A percentile compares a stretch with the other conserved stretches of the same genome.
Evolutionary conservation across 1,284 basidiomycete genomes (phyloP).

Genomic region (Vanrija sp.): DNA sequence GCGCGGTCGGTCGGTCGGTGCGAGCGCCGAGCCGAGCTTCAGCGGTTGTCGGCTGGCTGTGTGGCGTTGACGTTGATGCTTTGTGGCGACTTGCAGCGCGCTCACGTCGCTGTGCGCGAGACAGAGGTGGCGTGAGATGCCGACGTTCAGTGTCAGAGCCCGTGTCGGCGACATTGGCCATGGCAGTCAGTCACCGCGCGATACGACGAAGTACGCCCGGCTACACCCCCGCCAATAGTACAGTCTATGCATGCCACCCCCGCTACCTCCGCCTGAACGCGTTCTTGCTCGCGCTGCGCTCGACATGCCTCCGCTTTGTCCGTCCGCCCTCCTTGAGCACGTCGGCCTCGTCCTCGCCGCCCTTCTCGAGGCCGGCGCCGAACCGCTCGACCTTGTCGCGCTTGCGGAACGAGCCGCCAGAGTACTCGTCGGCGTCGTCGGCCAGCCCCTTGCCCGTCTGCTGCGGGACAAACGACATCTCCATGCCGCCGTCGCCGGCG

Average conservation of each 20-base stretch:
- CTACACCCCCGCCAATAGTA: background rate
- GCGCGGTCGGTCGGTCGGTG: too few species aligned
- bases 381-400: constrained; percentile 67
- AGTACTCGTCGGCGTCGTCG: constrained; percentile 39
- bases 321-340: constrained; percentile 56
- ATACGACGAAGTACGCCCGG: too few species aligned
- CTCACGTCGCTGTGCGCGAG: too few species aligned
- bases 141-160: too few species aligned
- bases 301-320: constrained; percentile 64
- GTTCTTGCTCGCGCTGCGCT: constrained; percentile 82
- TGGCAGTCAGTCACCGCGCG: too few species aligned
- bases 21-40: too few species aligned
- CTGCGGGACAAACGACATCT: constrained; percentile 53
- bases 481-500: constrained; percentile 51
- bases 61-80: too few species aligned
- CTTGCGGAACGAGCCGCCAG: constrained; percentile 46
- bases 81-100: too few species aligned
- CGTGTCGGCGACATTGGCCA: too few species aligned
- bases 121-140: too few species aligned
- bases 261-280: constrained; percentile 57
- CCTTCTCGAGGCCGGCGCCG: constrained; percentile 80
- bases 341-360: constrained; percentile 57
- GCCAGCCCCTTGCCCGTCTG: constrained; percentile 14
- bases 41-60: too few species aligned
- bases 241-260: background rate